A percentile compares a stretch with the other conserved stretches of the same genome.
Conservation (phyloP, 2,329 filamentous ascomycete species). For the Pestalotiopsis sp. region DNA sequence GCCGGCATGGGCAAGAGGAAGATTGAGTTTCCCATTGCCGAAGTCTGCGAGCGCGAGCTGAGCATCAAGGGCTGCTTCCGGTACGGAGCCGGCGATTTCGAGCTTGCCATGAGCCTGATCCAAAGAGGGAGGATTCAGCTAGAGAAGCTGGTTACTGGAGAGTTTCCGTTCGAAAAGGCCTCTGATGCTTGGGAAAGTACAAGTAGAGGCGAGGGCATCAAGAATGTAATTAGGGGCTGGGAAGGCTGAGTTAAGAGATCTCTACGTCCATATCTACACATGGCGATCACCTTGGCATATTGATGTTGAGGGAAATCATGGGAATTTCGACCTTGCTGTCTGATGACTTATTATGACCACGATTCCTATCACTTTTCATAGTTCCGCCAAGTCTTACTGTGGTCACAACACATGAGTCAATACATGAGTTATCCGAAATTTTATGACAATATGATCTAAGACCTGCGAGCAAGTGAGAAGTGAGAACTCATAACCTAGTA, state of each 20-base stretch:
- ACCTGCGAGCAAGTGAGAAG: too few relatives aligned
- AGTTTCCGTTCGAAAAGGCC: slow-evolving; percentile 79
- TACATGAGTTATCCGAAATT: too few relatives aligned
- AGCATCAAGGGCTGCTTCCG: slow-evolving; percentile 87
- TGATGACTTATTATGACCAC: too few relatives aligned
- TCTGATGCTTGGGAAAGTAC: slow-evolving; percentile 87
- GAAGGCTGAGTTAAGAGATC: not conserved
- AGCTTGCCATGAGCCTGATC: slow-evolving; percentile 78
- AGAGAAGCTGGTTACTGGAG: slow-evolving; percentile 78
- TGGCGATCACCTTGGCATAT: too few relatives aligned
- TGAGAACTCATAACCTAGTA: too few relatives aligned
- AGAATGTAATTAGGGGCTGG: slow-evolving; percentile 68
- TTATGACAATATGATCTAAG: too few relatives aligned
- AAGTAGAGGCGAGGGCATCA: slow-evolving; percentile 78
- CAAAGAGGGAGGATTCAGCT: slow-evolving; percentile 73
- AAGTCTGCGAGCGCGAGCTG: slow-evolving; percentile 86
- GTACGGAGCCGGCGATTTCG: slow-evolving; percentile 87
- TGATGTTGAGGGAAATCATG: too few relatives aligned
- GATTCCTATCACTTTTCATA: too few relatives aligned
- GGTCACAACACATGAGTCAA: too few relatives aligned
- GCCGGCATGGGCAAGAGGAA: slow-evolving; percentile 88
- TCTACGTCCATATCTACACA: too few relatives aligned
- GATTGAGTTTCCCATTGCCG: slow-evolving; percentile 90
- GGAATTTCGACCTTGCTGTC: too few relatives aligned
- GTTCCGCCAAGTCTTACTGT: too few relatives aligned